Conservation (phyloP, 2,329 filamentous ascomycete species). For the Microsporum canis region DNA sequence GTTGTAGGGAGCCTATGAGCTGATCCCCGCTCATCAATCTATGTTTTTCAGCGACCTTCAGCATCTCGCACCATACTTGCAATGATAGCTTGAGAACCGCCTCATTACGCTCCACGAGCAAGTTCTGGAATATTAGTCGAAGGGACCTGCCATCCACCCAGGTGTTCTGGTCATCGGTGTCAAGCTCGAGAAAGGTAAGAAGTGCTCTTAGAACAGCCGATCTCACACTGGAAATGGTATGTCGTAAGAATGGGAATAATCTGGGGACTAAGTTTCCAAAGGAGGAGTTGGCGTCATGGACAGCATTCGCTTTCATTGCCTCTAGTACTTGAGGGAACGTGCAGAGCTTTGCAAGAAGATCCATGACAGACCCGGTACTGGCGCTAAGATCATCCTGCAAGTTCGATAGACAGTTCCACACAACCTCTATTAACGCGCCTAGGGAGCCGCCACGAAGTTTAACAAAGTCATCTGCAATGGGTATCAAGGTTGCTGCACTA, state of each 20-base stretch:
- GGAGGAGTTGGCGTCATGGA: constrained; percentile 70
- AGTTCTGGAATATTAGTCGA: constrained; percentile 84
- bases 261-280: constrained; percentile 88
- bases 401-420: constrained; percentile 94
- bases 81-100: constrained; percentile 71
- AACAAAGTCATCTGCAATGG: constrained; percentile 91
- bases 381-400: constrained; percentile 95
- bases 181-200: constrained; percentile 82
- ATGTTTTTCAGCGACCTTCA: constrained; percentile 53
- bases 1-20: constrained; percentile 61
- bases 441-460: constrained; percentile 67
- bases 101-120: constrained; percentile 83
- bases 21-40: constrained; percentile 54
- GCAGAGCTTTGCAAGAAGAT: constrained; percentile 87
- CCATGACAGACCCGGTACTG: constrained; percentile 97
- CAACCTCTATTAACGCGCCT: constrained; percentile 75
- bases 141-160: constrained; percentile 89
- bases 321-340: constrained; percentile 85
- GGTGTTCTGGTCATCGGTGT: constrained; percentile 64
- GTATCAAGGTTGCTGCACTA: constrained; percentile 92
- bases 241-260: constrained; percentile 88
- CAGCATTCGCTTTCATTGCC: constrained; percentile 85
- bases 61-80: constrained; percentile 73
- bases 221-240: constrained; percentile 93
- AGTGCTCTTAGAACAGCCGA: constrained; percentile 86